Base-by-base conservation (phyloP, 306 rosid genomes). In the Begonia peltatifolia region DNA sequence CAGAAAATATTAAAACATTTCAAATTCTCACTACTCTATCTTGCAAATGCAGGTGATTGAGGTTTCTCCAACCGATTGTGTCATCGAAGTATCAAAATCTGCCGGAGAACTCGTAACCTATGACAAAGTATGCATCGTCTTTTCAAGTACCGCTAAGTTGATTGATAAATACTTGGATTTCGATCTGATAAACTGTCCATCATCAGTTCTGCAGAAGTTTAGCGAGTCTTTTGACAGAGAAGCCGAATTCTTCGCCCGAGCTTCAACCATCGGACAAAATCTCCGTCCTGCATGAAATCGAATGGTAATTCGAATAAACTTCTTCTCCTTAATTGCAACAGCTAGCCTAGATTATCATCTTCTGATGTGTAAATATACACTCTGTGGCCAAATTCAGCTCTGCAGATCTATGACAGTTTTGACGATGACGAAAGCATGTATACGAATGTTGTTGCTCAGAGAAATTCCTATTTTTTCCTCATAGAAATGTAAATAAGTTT, bases 1-100 rank as follows among this genome's bases (percentile, higher is more conserved):
- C 41, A 30, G 6, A 30, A 46, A 22, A 50, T 46, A 41, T 47
- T 17, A 18, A n/a, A 17, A 50, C 10, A n/a, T 42, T 53, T 57
- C 50, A 59, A 30, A 50, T 36, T 48, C 56, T 61, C 55, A 57
- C 50, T 9, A 11, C 14, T 9, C n/a, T 50, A 53, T 12, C 56
- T 38, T 50, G 57, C 52, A 22, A 76, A 70, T 35, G 46, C 78
- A 86, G 95, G 93, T 82, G 64, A 82, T 69, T 48, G 88, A 83
- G 67, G 88, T 86, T 62, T 74, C 95, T 62, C 95, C 95, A 9
- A 66, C 74, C 15, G 67, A 77, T 61, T 86, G 93, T 75, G 93
- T 86, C 13, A 58, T 86, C 56, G 76, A 82, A 55, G 61, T 86
- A 77, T 75, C 93, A 50, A 79, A 72, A 71, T 86, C 93, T 62